Evolutionary conservation across 2,329 filamentous ascomycete genomes (phyloP).

Genomic region (Dissoconium aciculare): DNA sequence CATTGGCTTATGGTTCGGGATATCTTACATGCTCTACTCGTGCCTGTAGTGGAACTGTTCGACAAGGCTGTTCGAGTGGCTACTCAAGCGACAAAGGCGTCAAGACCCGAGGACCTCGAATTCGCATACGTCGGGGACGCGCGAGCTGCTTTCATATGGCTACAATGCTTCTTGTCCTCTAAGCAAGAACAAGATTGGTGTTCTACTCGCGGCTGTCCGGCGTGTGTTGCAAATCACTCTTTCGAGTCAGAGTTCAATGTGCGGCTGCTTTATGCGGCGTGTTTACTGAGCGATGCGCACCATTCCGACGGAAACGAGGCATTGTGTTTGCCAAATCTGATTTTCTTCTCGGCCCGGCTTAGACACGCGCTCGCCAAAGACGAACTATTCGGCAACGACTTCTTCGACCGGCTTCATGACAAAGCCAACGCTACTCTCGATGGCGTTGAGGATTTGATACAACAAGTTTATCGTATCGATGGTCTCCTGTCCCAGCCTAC

Average conservation of each 20-base stretch:
- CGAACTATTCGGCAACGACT: conserved; percentile 31
- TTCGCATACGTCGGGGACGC: conserved; percentile 43
- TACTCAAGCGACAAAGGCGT: conserved; percentile 33
- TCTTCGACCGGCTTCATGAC: conserved; percentile 30
- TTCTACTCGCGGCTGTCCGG: conserved; percentile 40
- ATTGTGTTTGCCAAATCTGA: conserved; percentile 23
- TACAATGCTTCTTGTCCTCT: conserved; percentile 40
- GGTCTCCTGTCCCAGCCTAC: conserved; percentile 16
- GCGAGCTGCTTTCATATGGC: conserved; percentile 42
- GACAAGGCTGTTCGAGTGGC: conserved; percentile 40
- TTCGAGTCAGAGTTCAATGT: conserved; percentile 35
- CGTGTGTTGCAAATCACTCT: conserved; percentile 30
- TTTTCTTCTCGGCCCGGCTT: conserved; percentile 30
- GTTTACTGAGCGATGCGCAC: conserved; percentile 31
- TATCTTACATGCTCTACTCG: conserved; percentile 42
- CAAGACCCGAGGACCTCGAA: conserved; percentile 38
- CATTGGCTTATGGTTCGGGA: conserved; percentile 41
- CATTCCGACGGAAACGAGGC: conserved; percentile 22
- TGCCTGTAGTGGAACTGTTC: conserved; percentile 43
- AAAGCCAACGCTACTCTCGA: conserved; percentile 29
- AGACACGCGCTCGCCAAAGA: conserved; percentile 27
- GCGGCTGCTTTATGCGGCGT: conserved; percentile 33
- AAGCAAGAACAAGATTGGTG: conserved; percentile 44
- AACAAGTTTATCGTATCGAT: conserved; percentile 32
- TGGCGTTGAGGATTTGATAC: conserved; percentile 33